A percentile compares a stretch with the other conserved stretches of the same genome.
These are phyloP conservation scores for Conoideocrella luteorostrata DNA, from an alignment of 2,329 filamentous ascomycete species.

Conservation along the genomic window DNA sequence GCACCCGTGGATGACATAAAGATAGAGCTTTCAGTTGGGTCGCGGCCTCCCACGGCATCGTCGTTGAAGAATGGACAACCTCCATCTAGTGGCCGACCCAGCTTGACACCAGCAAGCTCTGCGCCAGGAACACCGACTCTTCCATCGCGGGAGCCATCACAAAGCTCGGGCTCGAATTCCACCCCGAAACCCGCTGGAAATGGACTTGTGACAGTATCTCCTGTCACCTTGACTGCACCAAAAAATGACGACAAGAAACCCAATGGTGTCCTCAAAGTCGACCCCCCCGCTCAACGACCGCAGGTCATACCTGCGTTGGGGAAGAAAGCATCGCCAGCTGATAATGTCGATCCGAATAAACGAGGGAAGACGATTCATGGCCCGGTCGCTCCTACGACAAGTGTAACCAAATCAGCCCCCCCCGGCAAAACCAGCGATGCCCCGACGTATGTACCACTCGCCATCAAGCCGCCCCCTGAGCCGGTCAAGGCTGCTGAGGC, in stretches of 20 bases:
- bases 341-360: not conserved
- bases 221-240: not conserved
- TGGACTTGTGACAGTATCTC: not conserved
- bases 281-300: not conserved
- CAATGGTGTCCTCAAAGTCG: not conserved
- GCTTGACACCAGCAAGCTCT: conserved; percentile 9
- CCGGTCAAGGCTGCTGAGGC: conserved; percentile 33
- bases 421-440: not conserved
- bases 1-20: conserved; percentile 4
- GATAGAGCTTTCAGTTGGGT: conserved; percentile 7
- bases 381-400: no score
- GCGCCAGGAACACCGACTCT: not conserved
- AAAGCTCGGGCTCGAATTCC: not conserved
- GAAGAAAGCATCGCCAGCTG: not conserved
- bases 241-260: not conserved
- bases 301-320: not conserved
- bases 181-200: conserved; percentile 8
- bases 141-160: conserved; percentile 1
- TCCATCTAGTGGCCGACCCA: conserved; percentile 8
- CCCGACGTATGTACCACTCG: conserved; percentile 12
- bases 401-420: not conserved
- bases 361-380: no score
- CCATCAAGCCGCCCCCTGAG: conserved; percentile 31
- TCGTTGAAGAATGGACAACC: conserved; percentile 11
- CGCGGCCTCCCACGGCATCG: conserved; percentile 10